These are phyloP conservation scores for Aspergillus vadensis DNA, from an alignment of 2,329 filamentous ascomycete species.

Conservation along the genomic window DNA sequence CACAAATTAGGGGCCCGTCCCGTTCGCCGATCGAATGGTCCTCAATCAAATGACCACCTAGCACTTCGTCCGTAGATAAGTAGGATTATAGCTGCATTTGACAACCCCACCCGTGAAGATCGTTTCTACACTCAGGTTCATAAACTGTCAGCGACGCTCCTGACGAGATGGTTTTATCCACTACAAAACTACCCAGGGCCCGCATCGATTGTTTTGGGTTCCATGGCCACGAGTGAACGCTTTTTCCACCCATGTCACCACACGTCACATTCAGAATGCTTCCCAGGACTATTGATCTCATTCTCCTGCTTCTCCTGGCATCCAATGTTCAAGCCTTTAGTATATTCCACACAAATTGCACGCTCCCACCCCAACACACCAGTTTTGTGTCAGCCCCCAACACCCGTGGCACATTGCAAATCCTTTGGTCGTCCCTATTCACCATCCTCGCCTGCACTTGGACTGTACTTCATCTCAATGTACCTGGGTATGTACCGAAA, in stretches of 20 bases:
- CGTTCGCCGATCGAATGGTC: background rate
- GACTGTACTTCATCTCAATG: background rate
- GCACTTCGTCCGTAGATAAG: background rate
- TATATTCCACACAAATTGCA: background rate
- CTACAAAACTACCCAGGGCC: background rate
- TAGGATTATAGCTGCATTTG: background rate
- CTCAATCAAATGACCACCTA: too few relatives aligned
- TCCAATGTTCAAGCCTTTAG: background rate
- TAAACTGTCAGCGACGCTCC: background rate
- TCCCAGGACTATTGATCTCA: background rate
- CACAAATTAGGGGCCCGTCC: background rate
- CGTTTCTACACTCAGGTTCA: background rate
- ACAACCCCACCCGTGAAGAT: background rate
- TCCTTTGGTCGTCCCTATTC: background rate
- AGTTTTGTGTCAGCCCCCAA: background rate
- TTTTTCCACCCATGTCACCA: background rate
- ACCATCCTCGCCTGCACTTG: background rate
- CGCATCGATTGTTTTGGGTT: background rate
- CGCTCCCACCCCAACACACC: background rate
- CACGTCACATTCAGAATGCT: background rate
- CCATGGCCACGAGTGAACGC: background rate
- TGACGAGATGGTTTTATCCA: background rate
- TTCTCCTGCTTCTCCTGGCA: slow-evolving; percentile 3
- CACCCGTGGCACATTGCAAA: background rate
- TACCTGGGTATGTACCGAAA: background rate